phyloP scores from a whole-genome alignment of 352 stramenopile genomes.

The Phytophthora macrochlamydospora region DNA sequence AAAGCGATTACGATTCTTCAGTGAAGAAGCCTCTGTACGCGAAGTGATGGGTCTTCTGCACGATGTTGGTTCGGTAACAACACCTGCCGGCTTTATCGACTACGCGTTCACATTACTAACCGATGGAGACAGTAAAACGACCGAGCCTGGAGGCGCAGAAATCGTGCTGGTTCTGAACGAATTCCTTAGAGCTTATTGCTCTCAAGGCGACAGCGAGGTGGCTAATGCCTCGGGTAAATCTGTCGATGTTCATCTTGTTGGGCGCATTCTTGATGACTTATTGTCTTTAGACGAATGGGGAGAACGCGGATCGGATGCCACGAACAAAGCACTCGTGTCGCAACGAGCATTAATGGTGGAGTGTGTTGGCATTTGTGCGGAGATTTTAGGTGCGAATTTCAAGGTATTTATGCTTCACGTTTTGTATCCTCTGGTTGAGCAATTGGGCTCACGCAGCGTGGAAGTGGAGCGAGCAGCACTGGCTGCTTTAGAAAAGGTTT shows the following conservation, averaged over 20 bases:
- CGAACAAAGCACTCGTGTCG: constrained; percentile 29
- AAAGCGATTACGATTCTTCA: constrained; percentile 76
- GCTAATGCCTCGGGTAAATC: neutral
- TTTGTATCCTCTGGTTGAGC: constrained; percentile 86
- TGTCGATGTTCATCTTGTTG: constrained; percentile 71
- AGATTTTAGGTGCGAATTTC: constrained; percentile 65
- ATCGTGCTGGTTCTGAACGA: constrained; percentile 74
- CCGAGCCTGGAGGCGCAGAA: constrained; percentile 28
- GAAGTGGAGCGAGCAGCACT: constrained; percentile 76
- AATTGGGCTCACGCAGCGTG: constrained; percentile 61
- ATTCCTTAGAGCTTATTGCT: constrained; percentile 46
- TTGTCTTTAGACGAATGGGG: constrained; percentile 54
- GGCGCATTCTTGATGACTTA: constrained; percentile 78
- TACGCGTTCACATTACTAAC: constrained; percentile 57
- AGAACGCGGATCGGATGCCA: constrained; percentile 18
- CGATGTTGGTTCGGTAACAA: constrained; percentile 49
- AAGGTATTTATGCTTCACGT: constrained; percentile 68
- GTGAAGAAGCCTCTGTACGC: constrained; percentile 66
- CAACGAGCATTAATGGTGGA: constrained; percentile 76
- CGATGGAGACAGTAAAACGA: constrained; percentile 3
- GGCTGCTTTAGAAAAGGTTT: constrained; percentile 70
- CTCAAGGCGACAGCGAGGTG: neutral
- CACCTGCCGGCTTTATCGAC: constrained; percentile 71
- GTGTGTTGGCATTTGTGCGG: constrained; percentile 71
- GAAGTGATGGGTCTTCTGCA: constrained; percentile 53